Base-by-base conservation (phyloP, 805 yeast genomes). In the Zygoascus ofunaensis region DNA sequence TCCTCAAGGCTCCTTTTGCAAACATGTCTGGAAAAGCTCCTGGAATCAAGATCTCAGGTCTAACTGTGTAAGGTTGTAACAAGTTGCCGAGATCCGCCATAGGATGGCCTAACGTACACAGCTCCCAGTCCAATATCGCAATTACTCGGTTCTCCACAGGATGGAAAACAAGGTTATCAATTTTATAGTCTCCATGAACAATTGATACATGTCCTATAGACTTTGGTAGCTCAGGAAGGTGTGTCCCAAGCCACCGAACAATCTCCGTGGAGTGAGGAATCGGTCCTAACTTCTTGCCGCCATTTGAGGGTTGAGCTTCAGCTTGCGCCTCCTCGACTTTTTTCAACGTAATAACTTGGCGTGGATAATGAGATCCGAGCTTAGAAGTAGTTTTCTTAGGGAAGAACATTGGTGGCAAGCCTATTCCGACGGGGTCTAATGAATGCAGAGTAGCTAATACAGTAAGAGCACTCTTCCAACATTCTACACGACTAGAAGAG, bases 111-210 rank as follows among this genome's bases (percentile, higher is more conserved):
- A 74, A 63, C 0, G 83, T 78, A 49, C 81, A 76, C 34, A 78
- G 60, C 55, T 78, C 84, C 84, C 84, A 78, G 55, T 78, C 83
- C 35, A 78, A 62, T 2, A 78, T 73, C 0, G 82, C 81, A 40
- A 72, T 60, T 2, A 77, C 75, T 37, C 58, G 56, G 18, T 71
- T 70, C 38, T 69, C 66, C 0, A 69, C 70, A 50, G 77, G 77
- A 59, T 80, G 72, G 62, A 73, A 73, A 28, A 82, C 70, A 50
- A 82, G 65, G 63, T 82, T 70, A 67, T 82, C 81, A 54, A 74
- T 67, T 64, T 79, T 74, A 70, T 73, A 71, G 64, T 79, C 79
- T 37, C 89, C 84, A 51, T 78, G 84, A 33, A 78, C 75, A 45
- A 78, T 64, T 2, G 71, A 62, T 34, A 69, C 62, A 12, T 62